Base-by-base conservation (phyloP, 2,329 filamentous ascomycete species). In the Clarireedia homoeocarpa region DNA sequence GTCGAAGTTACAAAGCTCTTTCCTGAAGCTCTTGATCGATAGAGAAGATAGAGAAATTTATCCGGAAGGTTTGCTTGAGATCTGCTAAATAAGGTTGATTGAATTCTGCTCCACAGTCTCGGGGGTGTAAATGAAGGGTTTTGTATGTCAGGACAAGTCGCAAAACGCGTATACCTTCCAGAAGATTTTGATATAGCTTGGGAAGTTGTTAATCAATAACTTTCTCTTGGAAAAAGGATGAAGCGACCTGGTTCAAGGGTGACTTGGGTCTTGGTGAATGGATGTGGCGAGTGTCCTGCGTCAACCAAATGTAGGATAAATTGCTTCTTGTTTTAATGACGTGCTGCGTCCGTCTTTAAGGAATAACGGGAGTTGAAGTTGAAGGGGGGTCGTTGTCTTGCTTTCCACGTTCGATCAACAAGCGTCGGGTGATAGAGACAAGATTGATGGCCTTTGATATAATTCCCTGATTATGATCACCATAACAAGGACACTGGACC, bases 271-370 rank as follows among this genome's bases (percentile, higher is more conserved):
- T 57, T 59, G 61, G 58, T 59, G 53, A 55, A 50, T 47, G 53
- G 59, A 62, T 62, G 60, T 63, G 61, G 61, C 60, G 61, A 63
- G 56, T 63, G 60, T 60, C 59, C 61, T 62, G 63, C 57, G 53
- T 64, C 63, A 61, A 59, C 59, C 60, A 66, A 62, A 67, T 67
- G 63, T 67, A 67, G 61, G 63, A 53, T 65, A 65, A 64, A 64
- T 66, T 65, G 53, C 54, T 62, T 61, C 48, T 54, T 63, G 59
- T 59, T 55, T 65, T 63, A 64, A 64, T 67, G 66, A 67, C 64
- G 66, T 66, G 63, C 61, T 56, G 61, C 40, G 54, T 61, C 62
- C 58, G 45, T 58, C 27, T 55, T 65, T 63, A 59, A 56, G 58
- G 60, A 57, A 54, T 55, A 57, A 51, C 53, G 53, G 38, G 36